Evolutionary conservation across 345 rosid genomes (phyloP).

Genomic region (thale cress (Arabidopsis thaliana)): DNA sequence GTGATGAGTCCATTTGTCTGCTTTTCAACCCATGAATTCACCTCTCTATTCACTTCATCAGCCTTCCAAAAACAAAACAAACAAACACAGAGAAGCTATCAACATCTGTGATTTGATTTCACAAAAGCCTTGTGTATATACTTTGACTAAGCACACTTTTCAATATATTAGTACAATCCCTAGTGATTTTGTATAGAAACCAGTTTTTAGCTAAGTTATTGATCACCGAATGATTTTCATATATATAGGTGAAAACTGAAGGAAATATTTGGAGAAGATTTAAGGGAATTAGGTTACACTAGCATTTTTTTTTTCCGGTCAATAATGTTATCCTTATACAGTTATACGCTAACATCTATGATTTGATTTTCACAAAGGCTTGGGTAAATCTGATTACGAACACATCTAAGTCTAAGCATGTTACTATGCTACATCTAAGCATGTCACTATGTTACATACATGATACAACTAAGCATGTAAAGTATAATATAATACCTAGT

Average conservation of each 20-base stretch:
- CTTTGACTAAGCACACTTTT: not conserved
- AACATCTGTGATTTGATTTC: not conserved
- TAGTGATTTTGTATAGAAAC: not conserved
- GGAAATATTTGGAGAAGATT: not conserved
- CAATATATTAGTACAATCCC: not conserved
- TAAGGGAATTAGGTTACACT: not conserved
- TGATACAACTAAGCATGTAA: not conserved
- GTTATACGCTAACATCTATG: too few species aligned
- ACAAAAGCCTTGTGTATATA: not conserved
- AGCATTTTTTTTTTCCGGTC: too few species aligned
- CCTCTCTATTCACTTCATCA: slow-evolving; percentile 56
- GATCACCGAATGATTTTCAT: not conserved
- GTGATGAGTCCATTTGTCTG: slow-evolving; percentile 38
- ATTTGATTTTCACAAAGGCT: too few species aligned
- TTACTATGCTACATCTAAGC: too few species aligned
- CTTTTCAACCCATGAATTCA: slow-evolving; percentile 70
- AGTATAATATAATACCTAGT: not conserved
- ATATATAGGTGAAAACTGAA: not conserved
- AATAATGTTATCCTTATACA: too few species aligned
- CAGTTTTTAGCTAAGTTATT: not conserved
- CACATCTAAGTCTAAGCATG: too few species aligned
- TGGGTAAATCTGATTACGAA: too few species aligned
- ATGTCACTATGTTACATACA: too few species aligned
- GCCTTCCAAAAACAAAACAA: slow-evolving; percentile 47
- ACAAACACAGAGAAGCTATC: not conserved